Conservation (phyloP, 371 early-diverging fungal species). For the Batrachochytrium dendrobatidis region DNA sequence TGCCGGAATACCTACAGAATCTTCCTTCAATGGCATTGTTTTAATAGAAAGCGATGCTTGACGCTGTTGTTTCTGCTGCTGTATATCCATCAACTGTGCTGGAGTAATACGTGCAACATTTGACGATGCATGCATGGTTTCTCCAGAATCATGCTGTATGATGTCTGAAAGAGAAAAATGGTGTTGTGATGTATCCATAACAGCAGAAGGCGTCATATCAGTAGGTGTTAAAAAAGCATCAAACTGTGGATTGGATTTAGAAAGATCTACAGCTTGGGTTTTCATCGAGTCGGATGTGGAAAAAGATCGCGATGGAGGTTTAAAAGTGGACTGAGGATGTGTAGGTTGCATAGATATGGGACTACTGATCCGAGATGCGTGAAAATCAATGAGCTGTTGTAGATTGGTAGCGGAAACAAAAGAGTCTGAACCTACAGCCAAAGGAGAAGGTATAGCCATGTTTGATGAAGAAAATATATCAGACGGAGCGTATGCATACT, state of each 20-base stretch:
- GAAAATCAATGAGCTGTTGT: neutral
- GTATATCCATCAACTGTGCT: conserved; percentile 54
- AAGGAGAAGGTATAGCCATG: conserved; percentile 1
- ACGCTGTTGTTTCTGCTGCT: conserved; percentile 17
- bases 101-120: conserved; percentile 57
- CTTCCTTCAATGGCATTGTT: neutral
- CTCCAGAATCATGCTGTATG: neutral
- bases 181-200: no score
- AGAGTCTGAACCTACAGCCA: neutral
- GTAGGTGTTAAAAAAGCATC: conserved; percentile 5
- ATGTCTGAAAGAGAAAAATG: no score
- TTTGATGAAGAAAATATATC: conserved; percentile 3
- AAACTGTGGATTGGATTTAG: conserved; percentile 6
- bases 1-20: conserved; percentile 1
- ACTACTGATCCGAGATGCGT: neutral
- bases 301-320: conserved; percentile 3
- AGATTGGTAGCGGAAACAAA: neutral
- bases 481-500: neutral
- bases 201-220: conserved; percentile 1
- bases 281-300: conserved; percentile 7
- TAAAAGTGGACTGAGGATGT: neutral
- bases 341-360: neutral
- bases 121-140: conserved; percentile 15
- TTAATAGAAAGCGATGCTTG: neutral
- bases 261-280: neutral